These are phyloP conservation scores for Coprinopsis marcescibilis DNA, from an alignment of 768 basidiomycete species.

Conservation along the genomic window DNA sequence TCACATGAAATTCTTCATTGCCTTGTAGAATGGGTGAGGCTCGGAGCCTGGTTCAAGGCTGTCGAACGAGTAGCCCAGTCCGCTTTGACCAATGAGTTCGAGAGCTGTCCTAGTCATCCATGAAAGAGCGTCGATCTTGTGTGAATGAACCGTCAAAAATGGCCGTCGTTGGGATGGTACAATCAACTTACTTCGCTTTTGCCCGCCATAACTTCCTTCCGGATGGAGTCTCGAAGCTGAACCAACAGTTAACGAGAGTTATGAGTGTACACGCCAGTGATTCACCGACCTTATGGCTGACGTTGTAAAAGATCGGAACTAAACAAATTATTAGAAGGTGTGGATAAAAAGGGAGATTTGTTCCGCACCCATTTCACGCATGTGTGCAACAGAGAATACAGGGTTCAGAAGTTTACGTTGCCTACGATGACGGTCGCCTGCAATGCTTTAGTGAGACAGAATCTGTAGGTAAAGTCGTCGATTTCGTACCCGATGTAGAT, in stretches of 20 bases:
- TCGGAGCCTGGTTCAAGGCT: slow-evolving; percentile 17
- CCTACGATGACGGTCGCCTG: slow-evolving; percentile 30
- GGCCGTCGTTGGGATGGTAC: neutral
- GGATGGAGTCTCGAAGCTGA: slow-evolving; percentile 24
- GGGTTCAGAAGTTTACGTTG: slow-evolving; percentile 35
- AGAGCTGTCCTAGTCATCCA: slow-evolving; percentile 27
- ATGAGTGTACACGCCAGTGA: neutral
- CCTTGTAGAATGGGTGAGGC: slow-evolving; percentile 18
- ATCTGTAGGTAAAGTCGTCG: neutral
- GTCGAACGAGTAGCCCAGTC: slow-evolving; percentile 27
- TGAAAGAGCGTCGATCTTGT: slow-evolving; percentile 13
- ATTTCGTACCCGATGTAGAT: slow-evolving; percentile 18
- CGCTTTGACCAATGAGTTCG: slow-evolving; percentile 26
- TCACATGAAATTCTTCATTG: slow-evolving; percentile 21
- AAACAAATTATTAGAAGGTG: neutral
- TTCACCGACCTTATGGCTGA: slow-evolving; percentile 17
- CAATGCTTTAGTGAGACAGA: neutral
- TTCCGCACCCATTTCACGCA: slow-evolving; percentile 22
- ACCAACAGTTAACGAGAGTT: too few species aligned
- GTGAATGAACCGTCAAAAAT: slow-evolving; percentile 1
- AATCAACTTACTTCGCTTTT: slow-evolving; percentile 20
- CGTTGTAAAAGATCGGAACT: slow-evolving; percentile 25
- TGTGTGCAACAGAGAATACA: slow-evolving; percentile 29
- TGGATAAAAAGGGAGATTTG: neutral
- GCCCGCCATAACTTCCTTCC: slow-evolving; percentile 18